Base-by-base conservation (phyloP, 129 eudicot species). In the Heracleum sosnowskyi region DNA sequence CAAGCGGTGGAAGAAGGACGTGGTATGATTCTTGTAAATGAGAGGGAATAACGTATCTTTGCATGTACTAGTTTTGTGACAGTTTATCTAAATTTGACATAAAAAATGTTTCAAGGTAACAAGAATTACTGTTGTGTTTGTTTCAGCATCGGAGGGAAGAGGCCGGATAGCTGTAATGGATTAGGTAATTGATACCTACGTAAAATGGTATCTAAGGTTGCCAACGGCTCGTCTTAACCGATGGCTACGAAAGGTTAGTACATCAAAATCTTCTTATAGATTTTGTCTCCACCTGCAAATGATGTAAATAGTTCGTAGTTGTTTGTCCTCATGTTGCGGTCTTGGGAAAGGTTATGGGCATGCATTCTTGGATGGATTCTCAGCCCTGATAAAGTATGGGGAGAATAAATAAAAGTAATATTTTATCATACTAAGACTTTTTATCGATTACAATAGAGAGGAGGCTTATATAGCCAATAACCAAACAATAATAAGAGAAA, bases 321-420 rank as follows among this genome's bases (percentile, higher is more conserved):
- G 37, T 35, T 33, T 36, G 2, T 20, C 0, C 40, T n/a, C 26
- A 7, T 20, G 47, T 70, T 40, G 46, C 11, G 75, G 29, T 36
- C 11, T 2, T 37, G 51, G 71, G 72, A 22, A 79, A 94, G 98
- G 91, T 94, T 35, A 95, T 95, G 99, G 88, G 99, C 86, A 84
- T 97, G 79, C 99, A 95, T 87, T 95, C 99, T 28, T 95, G 99
- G 99, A 95, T 90, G 81, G 97, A 95, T 12, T 77, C 94, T 76
- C 99, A 95, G 68, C 96, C n/a, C n/a, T n/a, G n/a, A n/a, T n/a
- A n/a, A n/a, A n/a, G n/a, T n/a, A n/a, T n/a, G n/a, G n/a, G n/a
- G n/a, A n/a, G n/a, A n/a, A n/a, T n/a, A n/a, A n/a, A n/a, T n/a
- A n/a, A n/a, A n/a, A n/a, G n/a, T n/a, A n/a, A n/a, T n/a, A n/a